phyloP scores from a whole-genome alignment of 805 yeast species.

The Suhomyces vadensis region DNA sequence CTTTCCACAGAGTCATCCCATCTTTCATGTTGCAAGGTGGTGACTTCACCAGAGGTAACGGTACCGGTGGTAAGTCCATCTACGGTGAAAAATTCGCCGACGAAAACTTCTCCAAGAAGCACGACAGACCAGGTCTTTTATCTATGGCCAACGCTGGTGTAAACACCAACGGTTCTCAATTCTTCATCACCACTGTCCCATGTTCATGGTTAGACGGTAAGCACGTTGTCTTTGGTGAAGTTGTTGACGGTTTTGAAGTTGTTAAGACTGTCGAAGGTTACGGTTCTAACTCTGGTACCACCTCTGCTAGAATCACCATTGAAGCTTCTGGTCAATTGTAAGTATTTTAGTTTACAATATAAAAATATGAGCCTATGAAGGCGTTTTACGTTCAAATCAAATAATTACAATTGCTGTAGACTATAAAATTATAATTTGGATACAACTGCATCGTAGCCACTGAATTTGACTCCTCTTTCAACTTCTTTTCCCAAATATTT shows the following conservation, averaged over 20 bases:
- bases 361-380: not conserved
- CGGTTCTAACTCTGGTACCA: slow-evolving; percentile 69
- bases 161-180: slow-evolving; percentile 97
- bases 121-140: slow-evolving; percentile 74
- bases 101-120: slow-evolving; percentile 73
- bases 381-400: slow-evolving; percentile 1
- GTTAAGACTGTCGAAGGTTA: slow-evolving; percentile 79
- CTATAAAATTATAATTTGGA: slow-evolving; percentile 31
- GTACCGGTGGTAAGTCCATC: slow-evolving; percentile 48
- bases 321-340: slow-evolving; percentile 63
- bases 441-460: slow-evolving; percentile 40
- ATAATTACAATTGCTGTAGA: not conserved
- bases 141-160: slow-evolving; percentile 99
- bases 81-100: slow-evolving; percentile 76
- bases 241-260: slow-evolving; percentile 78
- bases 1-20: slow-evolving; percentile 51
- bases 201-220: slow-evolving; percentile 90
- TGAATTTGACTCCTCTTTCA: slow-evolving; percentile 32
- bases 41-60: slow-evolving; percentile 48
- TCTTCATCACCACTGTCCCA: slow-evolving; percentile 89
- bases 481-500: slow-evolving; percentile 38
- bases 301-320: slow-evolving; percentile 63
- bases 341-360: slow-evolving; percentile 12
- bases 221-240: slow-evolving; percentile 96
- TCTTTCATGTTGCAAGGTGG: slow-evolving; percentile 52